A percentile compares a stretch with the other conserved stretches of the same genome.
phyloP scores from a whole-genome alignment of 805 yeast species.

The Phaffomyces opuntiae region DNA sequence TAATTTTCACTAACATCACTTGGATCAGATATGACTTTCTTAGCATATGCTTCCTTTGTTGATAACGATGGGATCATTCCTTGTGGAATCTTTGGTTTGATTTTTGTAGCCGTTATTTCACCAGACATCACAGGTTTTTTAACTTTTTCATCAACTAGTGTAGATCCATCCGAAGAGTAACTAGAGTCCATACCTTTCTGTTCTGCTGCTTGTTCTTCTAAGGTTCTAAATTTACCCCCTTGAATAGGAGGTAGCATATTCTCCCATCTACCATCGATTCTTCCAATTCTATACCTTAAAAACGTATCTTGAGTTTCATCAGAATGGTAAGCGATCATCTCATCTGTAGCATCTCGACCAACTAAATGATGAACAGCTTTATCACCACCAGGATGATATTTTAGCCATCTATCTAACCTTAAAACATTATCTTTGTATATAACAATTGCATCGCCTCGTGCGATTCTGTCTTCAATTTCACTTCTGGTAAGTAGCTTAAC shows the following conservation, averaged over 20 bases:
- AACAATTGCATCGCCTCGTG: conserved; percentile 63
- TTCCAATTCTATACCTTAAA: conserved; percentile 57
- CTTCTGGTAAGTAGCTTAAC: conserved; percentile 27
- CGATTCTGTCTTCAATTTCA: conserved; percentile 53
- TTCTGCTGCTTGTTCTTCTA: conserved; percentile 22
- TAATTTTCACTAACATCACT: conserved; percentile 44
- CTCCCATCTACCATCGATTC: conserved; percentile 57
- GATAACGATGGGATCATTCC: conserved; percentile 34
- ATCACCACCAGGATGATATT: conserved; percentile 83
- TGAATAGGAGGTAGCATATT: conserved; percentile 84
- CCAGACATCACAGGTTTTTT: conserved; percentile 29
- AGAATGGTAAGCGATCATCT: conserved; percentile 77
- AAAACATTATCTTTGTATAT: conserved; percentile 57
- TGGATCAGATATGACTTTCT: conserved; percentile 46
- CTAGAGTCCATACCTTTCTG: background rate
- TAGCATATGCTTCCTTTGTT: conserved; percentile 24
- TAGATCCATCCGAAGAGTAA: conserved; percentile 4
- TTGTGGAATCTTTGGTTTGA: conserved; percentile 48
- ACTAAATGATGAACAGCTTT: conserved; percentile 78
- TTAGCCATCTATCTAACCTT: conserved; percentile 64
- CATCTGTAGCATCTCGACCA: conserved; percentile 88
- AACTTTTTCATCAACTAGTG: conserved; percentile 2
- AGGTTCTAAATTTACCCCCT: conserved; percentile 50
- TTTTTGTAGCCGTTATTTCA: conserved; percentile 29
- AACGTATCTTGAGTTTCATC: conserved; percentile 48